Conservation (phyloP, 1,284 basidiomycete species). For the Ustilago shanxiensis region DNA sequence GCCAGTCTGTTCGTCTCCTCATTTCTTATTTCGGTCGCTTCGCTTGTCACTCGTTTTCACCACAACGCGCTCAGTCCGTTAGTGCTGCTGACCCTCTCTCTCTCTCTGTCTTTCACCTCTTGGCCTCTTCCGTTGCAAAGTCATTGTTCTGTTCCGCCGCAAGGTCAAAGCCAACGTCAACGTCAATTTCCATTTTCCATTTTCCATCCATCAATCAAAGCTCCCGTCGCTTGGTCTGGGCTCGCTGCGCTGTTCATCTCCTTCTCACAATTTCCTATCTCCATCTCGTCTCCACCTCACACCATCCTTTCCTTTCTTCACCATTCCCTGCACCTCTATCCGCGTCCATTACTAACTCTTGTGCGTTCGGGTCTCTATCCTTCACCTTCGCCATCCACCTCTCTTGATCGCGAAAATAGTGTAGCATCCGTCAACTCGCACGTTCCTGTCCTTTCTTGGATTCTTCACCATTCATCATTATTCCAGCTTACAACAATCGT, state of each 20-base stretch:
- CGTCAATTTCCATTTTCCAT: not conserved
- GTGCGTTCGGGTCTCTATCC: conserved; percentile 5
- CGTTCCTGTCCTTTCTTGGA: not conserved
- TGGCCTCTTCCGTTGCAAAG: too few relatives aligned
- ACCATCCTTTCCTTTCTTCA: conserved; percentile 2
- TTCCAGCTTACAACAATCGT: not conserved
- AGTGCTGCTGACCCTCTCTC: not conserved
- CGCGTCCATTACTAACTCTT: not conserved
- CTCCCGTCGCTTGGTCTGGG: not conserved
- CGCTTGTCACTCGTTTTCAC: not conserved
- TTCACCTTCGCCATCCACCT: not conserved
- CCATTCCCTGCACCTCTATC: not conserved
- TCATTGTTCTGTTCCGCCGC: not conserved
- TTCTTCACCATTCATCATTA: not conserved
- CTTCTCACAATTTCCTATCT: too few relatives aligned
- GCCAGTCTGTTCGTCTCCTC: not conserved
- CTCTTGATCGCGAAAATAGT: conserved; percentile 14
- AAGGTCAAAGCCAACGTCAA: not conserved
- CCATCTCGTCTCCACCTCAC: conserved; percentile 6
- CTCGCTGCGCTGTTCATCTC: not conserved
- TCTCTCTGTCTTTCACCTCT: not conserved
- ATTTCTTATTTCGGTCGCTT: not conserved
- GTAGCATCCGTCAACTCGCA: conserved; percentile 15
- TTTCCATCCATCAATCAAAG: not conserved
- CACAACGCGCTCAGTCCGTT: too few relatives aligned